Conservation (phyloP, 1,284 basidiomycete genomes). For the Trametes versicolor region DNA sequence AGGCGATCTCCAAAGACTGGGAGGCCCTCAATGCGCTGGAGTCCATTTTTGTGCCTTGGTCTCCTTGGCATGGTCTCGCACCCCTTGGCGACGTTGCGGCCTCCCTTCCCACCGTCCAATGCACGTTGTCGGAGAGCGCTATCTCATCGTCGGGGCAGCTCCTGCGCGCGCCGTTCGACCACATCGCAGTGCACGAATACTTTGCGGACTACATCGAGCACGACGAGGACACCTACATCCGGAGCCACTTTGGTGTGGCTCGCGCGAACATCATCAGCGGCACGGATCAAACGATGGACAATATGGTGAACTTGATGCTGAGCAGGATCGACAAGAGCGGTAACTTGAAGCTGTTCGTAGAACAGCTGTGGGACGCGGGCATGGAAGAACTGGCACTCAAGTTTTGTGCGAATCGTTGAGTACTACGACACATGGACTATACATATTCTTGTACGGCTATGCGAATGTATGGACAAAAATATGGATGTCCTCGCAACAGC, state of each 20-base stretch:
- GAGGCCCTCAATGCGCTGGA: constrained; percentile 16
- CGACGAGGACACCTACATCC: constrained; percentile 22
- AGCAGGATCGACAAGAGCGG: constrained; percentile 22
- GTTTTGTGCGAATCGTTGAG: not conserved
- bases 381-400: constrained; percentile 25
- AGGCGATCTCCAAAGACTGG: constrained; percentile 22
- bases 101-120: constrained; percentile 14
- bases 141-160: not conserved
- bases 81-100: constrained; percentile 2
- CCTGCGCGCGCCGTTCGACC: constrained; percentile 20
- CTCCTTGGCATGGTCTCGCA: constrained; percentile 16
- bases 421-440: too few species aligned
- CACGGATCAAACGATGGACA: constrained; percentile 15
- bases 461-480: too few species aligned
- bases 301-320: constrained; percentile 23
- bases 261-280: constrained; percentile 17
- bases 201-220: constrained; percentile 26
- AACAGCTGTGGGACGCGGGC: constrained; percentile 17
- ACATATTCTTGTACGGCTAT: too few species aligned
- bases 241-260: constrained; percentile 21
- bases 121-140: not conserved
- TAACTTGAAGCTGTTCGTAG: constrained; percentile 15
- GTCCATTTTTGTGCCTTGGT: constrained; percentile 19
- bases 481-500: too few species aligned
- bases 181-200: constrained; percentile 14